Base-by-base conservation (phyloP, 345 rosid species). In the Cochlearia excelsa region DNA sequence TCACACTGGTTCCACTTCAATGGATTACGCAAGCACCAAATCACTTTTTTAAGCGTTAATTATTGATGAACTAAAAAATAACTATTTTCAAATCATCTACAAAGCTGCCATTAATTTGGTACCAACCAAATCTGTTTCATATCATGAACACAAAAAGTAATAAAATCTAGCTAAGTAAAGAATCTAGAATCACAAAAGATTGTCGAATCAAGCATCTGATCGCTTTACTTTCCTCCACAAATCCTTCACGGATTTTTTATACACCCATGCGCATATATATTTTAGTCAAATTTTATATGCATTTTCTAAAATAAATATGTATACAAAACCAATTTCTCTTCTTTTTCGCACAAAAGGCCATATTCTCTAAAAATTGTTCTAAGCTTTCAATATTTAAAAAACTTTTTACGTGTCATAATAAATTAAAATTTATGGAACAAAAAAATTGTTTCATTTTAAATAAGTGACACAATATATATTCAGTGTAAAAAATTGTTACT, bases 171-270 rank as follows among this genome's bases (percentile, higher is more conserved):
- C 59, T 53, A 62, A 69, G 74, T 56, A 69, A 69, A 56, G 74
- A 69, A 63, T 69, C 73, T 69, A 55, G 52, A 51, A 48, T 61
- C 61, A 61, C 56, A 46, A 30, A 38, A 53, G 30, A n/a, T 61
- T 46, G 73, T 54, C 73, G 68, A 69, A 61, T 61, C 73, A 54
- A 69, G 68, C 68, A 69, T 69, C 58, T 55, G 39, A 56, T 42
- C 39, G 64, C 74, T 69, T 69, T 69, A 55, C 29, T 50, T 69
- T 35, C 51, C 41, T 56, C 23, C 54, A 16, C 54, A 69, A 69
- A 69, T 69, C 74, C 46, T 56, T 41, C 7, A 69, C 51, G 54
- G 64, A 56, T 48, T 62, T 55, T 62, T 48, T 49, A 55, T n/a
- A 62, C 23, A 16, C 23, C 58, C 53, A 55, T 62, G 38, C 26